phyloP scores from a whole-genome alignment of 2,329 filamentous ascomycete species.

The Trichoderma semiorbis region DNA sequence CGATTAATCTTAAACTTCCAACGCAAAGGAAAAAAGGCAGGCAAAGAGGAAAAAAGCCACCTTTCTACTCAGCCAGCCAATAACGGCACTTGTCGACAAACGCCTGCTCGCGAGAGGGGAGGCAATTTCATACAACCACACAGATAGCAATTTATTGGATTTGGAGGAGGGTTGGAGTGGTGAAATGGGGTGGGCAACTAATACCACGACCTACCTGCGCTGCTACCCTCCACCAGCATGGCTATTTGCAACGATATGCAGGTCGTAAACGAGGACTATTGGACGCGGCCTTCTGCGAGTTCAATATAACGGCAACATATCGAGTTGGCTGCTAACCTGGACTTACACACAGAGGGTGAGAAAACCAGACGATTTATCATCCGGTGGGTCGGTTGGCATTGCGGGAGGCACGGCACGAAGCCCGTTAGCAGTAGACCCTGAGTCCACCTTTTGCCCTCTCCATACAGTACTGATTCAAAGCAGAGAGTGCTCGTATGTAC shows the following conservation, averaged over 20 bases:
- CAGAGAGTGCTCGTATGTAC: neutral
- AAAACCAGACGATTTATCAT: neutral
- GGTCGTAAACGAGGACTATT: neutral
- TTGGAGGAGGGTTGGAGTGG: neutral
- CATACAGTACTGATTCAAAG: neutral
- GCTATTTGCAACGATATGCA: neutral
- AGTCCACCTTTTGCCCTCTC: neutral
- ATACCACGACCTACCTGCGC: neutral
- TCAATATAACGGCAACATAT: neutral
- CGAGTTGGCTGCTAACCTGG: neutral
- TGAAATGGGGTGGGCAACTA: neutral
- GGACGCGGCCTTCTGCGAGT: neutral
- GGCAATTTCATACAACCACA: neutral
- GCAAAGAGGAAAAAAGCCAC: neutral
- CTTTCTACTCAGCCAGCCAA: neutral
- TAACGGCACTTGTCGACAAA: neutral
- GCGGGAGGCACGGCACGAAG: constrained; percentile 16
- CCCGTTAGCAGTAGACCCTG: neutral
- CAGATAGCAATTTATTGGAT: neutral
- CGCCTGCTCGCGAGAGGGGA: neutral
- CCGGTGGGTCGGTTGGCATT: neutral
- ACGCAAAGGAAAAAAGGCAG: neutral
- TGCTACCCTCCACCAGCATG: neutral
- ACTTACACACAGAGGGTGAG: neutral
- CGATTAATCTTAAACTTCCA: neutral